Base-by-base conservation (phyloP, 352 stramenopile genomes). In the Globisporangium irregulare region DNA sequence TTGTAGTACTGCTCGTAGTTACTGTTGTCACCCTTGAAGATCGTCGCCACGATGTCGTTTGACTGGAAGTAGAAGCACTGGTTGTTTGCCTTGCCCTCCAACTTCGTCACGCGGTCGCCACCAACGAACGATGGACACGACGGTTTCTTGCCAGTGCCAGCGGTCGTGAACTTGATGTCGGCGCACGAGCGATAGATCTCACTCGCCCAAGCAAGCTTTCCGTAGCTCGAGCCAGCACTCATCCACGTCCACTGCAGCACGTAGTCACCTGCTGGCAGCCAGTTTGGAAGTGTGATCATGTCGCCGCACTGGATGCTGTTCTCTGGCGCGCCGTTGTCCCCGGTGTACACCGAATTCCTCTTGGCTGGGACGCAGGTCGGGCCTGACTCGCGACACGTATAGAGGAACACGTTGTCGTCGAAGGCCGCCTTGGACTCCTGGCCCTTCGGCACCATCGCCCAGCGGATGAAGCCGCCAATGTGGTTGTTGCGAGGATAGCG, bases 181-280 rank as follows among this genome's bases (percentile, higher is more conserved):
- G 81, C 78, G 29, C 79, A 89, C 27, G 81, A 81, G 22, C 77
- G 77, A 58, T 77, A 89, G 48, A 80, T 74, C 1, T 63, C 67
- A 53, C 77, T 74, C 24, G 65, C 68, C 81, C 79, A 87, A 0
- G 69, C 74, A 25, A 84, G 58, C 50, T 87, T 77, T 14, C 81
- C 81, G 64, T 81, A 80, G 22, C 74, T 87, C 34, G 73, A 83
- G 12, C 81, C 81, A 3, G 74, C 77, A 8, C 62, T 59, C 18
- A 84, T 75, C 81, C 81, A 87, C 36, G 77, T 77, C 81, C 79
- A 87, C 63, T 89, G 81, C 53, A 89, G 57, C 18, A 87, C 79
- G 29, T 88, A 88, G 67, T 88, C 80, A 0, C 80, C 80, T 27
- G 74, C 69, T 4, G 67, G 62, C 5, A 85, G 41, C 73, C 79